Conservation (phyloP, 2,329 filamentous ascomycete species). For the Zopfia rhizophila region DNA sequence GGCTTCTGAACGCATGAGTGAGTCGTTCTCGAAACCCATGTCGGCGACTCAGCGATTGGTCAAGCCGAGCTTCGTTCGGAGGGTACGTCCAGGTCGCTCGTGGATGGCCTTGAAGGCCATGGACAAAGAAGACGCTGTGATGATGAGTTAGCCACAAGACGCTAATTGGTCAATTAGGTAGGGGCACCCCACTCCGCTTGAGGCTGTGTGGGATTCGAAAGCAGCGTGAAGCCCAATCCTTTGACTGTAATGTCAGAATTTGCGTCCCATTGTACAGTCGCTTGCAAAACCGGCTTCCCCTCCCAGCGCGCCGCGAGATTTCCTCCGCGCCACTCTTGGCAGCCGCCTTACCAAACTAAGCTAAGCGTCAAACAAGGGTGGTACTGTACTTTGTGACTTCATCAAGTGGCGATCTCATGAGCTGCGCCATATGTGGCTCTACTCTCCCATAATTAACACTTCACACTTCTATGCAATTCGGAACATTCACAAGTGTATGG, state of each 20-base stretch:
- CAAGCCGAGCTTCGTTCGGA: neutral
- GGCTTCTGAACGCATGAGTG: neutral
- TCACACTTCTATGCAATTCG: too few species aligned
- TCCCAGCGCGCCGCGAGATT: too few species aligned
- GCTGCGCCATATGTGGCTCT: too few species aligned
- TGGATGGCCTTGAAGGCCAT: slow-evolving; percentile 23
- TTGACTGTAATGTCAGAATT: neutral
- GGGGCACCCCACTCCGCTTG: neutral
- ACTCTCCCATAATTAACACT: too few species aligned
- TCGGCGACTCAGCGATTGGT: neutral
- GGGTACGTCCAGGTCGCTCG: slow-evolving; percentile 14
- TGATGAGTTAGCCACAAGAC: neutral
- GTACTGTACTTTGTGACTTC: too few species aligned
- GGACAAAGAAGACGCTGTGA: slow-evolving; percentile 21
- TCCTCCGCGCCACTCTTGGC: too few species aligned
- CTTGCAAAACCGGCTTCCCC: too few species aligned
- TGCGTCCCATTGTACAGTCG: too few species aligned
- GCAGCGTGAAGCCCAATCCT: neutral
- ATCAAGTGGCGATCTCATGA: too few species aligned
- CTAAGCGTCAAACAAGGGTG: too few species aligned
- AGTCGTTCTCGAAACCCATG: neutral
- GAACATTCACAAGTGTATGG: too few species aligned
- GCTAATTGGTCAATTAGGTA: neutral
- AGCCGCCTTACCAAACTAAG: too few species aligned
- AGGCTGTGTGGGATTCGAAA: neutral